Percentiles rank a stretch among this genome's conserved stretches.
Conservation (phyloP, 1,284 basidiomycete genomes). For the Microbotryomycetes sp. region DNA sequence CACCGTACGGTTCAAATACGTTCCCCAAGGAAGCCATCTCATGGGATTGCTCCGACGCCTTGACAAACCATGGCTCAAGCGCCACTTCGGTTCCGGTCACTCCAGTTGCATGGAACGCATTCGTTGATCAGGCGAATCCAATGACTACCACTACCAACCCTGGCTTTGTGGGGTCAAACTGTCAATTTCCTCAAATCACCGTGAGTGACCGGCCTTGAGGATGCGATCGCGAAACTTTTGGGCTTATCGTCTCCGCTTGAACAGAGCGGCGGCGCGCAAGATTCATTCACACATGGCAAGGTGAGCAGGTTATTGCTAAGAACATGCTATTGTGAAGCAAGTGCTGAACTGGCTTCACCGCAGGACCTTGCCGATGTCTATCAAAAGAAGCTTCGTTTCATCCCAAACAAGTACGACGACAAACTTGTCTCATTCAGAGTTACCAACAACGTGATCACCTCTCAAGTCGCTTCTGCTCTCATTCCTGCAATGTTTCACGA, state of each 20-base stretch:
- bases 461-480: conserved; percentile 38
- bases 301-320: background rate
- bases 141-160: conserved; percentile 35
- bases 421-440: conserved; percentile 38
- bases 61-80: conserved; percentile 23
- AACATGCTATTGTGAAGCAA: too few relatives aligned
- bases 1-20: conserved; percentile 41
- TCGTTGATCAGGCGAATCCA: conserved; percentile 35
- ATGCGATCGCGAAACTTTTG: too few relatives aligned
- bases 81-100: conserved; percentile 28
- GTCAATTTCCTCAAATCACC: conserved; percentile 39
- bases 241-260: too few relatives aligned
- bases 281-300: background rate
- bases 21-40: conserved; percentile 40
- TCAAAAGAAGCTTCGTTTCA: conserved; percentile 36
- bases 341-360: background rate
- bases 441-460: conserved; percentile 41
- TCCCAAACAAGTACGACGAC: conserved; percentile 32
- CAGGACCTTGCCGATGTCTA: conserved; percentile 38
- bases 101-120: conserved; percentile 36
- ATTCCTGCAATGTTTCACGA: conserved; percentile 35
- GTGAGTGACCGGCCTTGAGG: too few relatives aligned
- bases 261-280: background rate
- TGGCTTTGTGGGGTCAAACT: conserved; percentile 39
- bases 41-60: conserved; percentile 37